Percentiles rank a stretch among this genome's conserved stretches.
Evolutionary conservation across 495 filamentous ascomycete genomes (phyloP).

Genomic region (Penicillium antarcticum): DNA sequence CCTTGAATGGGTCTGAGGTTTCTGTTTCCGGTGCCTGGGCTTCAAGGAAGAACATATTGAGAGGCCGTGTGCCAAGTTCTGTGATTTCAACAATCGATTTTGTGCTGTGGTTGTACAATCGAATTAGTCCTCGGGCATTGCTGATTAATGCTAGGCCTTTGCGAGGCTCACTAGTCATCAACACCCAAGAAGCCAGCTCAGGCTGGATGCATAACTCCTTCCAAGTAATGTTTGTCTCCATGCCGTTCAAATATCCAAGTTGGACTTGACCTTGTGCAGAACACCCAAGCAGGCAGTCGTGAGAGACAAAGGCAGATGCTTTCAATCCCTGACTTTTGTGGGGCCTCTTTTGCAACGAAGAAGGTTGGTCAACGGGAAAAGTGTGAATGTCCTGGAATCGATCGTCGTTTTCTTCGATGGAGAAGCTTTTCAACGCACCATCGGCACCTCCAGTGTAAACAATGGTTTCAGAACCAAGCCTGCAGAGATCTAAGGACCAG

Average conservation of each 20-base stretch:
- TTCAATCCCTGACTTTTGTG: constrained; percentile 51
- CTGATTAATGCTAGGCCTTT: constrained; percentile 37
- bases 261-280: constrained; percentile 61
- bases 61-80: constrained; percentile 22
- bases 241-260: constrained; percentile 34
- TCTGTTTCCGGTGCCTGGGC: constrained; percentile 2
- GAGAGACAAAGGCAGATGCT: constrained; percentile 62
- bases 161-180: constrained; percentile 25
- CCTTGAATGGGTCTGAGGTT: neutral
- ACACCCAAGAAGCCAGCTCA: constrained; percentile 28
- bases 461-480: constrained; percentile 21
- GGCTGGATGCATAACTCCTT: constrained; percentile 30
- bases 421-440: constrained; percentile 50
- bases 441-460: constrained; percentile 88
- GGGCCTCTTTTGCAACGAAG: constrained; percentile 6
- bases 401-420: constrained; percentile 11
- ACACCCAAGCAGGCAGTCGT: constrained; percentile 53
- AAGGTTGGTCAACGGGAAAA: neutral
- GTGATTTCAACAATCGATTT: constrained; percentile 25
- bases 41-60: constrained; percentile 25
- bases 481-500: constrained; percentile 67
- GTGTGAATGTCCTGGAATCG: no score
- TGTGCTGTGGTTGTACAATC: constrained; percentile 33
- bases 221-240: constrained; percentile 18
- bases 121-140: constrained; percentile 26